Evolutionary conservation across 177 flowering plant species (phyloP), one percentile per base, ranked within the genome.

Genomic region (Vitis hybrid): DNA sequence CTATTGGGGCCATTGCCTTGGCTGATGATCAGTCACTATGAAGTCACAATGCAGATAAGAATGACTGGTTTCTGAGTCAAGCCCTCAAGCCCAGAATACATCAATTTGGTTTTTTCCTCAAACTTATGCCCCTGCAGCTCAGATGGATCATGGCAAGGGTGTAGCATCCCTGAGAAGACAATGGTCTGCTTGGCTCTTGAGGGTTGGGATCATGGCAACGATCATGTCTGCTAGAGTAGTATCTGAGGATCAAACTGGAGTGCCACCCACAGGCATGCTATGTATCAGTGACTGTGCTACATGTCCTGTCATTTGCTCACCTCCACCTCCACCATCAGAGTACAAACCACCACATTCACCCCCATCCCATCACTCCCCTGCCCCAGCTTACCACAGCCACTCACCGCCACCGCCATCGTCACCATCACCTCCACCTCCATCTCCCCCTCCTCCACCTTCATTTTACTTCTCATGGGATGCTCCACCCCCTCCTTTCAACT

Each of bases 251-350:
- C 74, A 76, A 50, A 20, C 16, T 3, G 78, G n/a, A 10, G 65
- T 2, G 3, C 71, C 78, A 10, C 15, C 66, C 10, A 13, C 74
- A 0, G 76, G 82, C 7, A 48, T 68, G 31, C 65, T 80, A 10
- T 83, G 86, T 64, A 77, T 81, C 49, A 80, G 84, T 50, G 83
- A 82, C 5, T 82, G 85, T 39, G 26, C 70, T 13, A 82, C 82
- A 2, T 82, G 85, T 61, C 83, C 85, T 1, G 68, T 62, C 66
- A 76, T 78, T 54, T 82, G 85, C n/a, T 68, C 83, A 52, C 80
- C 84, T 3, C 84, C 84, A 13, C 82, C 86, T 16, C 80, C 83
- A 16, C 72, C 77, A 12, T 26, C 20, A 2, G 18, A 18, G 10
- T 45, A 39, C 45, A 39, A 39, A 39, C 45, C 45, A 39, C 45